Evolutionary conservation across 805 yeast genomes (phyloP), one percentile per base, ranked within the genome.

Genomic region (Lachancea dasiensis): DNA sequence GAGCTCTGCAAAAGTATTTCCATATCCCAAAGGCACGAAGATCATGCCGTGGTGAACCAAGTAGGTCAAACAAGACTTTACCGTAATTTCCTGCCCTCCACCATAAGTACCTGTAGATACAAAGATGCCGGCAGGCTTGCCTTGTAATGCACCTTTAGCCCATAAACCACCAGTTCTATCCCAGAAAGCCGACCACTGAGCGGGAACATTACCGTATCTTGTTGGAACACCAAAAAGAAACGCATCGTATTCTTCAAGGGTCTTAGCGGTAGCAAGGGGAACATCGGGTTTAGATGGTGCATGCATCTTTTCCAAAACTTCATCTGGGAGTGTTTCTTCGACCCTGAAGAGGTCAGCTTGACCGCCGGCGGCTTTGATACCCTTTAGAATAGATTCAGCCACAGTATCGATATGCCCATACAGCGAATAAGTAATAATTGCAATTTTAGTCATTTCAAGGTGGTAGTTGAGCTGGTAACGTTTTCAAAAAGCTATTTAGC

Each of bases 221-320:
- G 94, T 82, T 48, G 95, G 92, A 41, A 83, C 58, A 49, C 94
- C 95, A 50, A 84, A 80, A 45, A 84, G 47, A 58, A 80, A 79
- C 10, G 78, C 87, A 55, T 84, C 94, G 65, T 79, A 82, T 42
- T 72, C 64, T 18, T 61, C 59, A 49, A 86, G 68, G 3, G 74
- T 72, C 8, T 73, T 79, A 4, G 63, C 50, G 5, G 79, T 68
- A 24, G 84, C 84, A 40, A 73, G 58, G 40, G 86, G 86, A 52
- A 58, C 37, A 40, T 65, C 67, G 16, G 75, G 69, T 55, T 75
- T 77, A 27, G 86, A 80, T 15, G 92, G 58, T 24, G 89, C 86
- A 49, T 76, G 73, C 67, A 85, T 65, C 41, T 58, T 42, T 15
- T 58, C 58, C 41, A 85, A 65, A 14, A 79, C 70, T 10, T 77